Evolutionary conservation across 306 rosid species (phyloP).

Genomic region (Cucumis hystrix): DNA sequence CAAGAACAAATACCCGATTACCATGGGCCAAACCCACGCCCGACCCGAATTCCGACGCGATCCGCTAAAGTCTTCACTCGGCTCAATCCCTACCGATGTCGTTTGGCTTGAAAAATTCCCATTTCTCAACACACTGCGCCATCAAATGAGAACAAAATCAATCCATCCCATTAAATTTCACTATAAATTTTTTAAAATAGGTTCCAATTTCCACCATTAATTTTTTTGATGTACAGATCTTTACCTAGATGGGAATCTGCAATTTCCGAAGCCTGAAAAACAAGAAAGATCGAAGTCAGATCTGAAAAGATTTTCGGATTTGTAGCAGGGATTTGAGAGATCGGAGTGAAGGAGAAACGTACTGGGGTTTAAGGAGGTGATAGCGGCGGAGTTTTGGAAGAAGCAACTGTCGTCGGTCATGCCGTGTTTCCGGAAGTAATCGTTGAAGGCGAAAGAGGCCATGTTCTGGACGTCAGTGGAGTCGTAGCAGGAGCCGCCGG

Average conservation of each 20-base stretch:
- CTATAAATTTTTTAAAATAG: background rate
- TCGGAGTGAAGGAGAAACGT: constrained; percentile 3
- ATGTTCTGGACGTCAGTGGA: constrained; percentile 32
- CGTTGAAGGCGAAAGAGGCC: constrained; percentile 81
- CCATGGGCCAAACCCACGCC: constrained; percentile 38
- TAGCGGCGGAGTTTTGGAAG: constrained; percentile 59
- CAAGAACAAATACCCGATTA: constrained; percentile 20
- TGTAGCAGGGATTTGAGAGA: background rate
- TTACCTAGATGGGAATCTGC: constrained; percentile 84
- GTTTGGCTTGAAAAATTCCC: constrained; percentile 38
- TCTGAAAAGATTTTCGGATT: background rate
- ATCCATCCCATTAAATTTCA: background rate
- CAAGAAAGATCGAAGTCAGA: background rate
- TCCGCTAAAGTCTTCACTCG: constrained; percentile 40
- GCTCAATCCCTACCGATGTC: constrained; percentile 31
- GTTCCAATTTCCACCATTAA: background rate
- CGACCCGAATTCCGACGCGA: constrained; percentile 11
- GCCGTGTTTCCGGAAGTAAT: constrained; percentile 63
- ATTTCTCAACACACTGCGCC: constrained; percentile 45
- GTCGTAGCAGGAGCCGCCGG: constrained; percentile 70
- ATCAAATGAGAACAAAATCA: background rate
- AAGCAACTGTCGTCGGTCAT: constrained; percentile 56
- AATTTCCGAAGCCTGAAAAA: constrained; percentile 53
- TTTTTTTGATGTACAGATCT: background rate
- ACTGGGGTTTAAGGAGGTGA: constrained; percentile 81